Percentiles rank a stretch among this genome's conserved stretches.
Conservation (phyloP, 164 flowering plant species). For the Liriodendron chinense region DNA sequence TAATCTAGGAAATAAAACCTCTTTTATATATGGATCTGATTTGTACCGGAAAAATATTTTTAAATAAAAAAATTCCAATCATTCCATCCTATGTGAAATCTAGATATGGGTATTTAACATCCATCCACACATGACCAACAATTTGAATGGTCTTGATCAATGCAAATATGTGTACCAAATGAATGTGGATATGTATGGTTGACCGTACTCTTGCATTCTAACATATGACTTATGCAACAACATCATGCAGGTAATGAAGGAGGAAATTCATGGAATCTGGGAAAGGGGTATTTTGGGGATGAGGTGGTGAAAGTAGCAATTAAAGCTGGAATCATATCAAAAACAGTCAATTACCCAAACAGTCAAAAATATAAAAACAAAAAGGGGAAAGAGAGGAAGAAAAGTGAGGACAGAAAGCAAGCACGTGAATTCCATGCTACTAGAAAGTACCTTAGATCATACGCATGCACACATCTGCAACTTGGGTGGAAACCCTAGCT, state of each 20-base stretch:
- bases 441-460: neutral
- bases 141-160: too few relatives aligned
- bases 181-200: neutral
- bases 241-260: slow-evolving; percentile 10
- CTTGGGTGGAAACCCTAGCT: too few relatives aligned
- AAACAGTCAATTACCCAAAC: slow-evolving; percentile 1
- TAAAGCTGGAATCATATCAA: slow-evolving; percentile 12
- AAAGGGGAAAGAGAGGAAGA: neutral
- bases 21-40: too few relatives aligned
- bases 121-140: too few relatives aligned
- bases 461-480: neutral
- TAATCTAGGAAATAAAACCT: too few relatives aligned
- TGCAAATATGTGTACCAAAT: too few relatives aligned
- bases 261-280: slow-evolving; percentile 27
- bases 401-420: neutral
- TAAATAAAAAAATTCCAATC: too few relatives aligned
- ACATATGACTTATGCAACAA: neutral
- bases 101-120: too few relatives aligned
- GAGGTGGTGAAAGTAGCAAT: slow-evolving; percentile 24
- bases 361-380: slow-evolving; percentile 2
- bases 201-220: neutral
- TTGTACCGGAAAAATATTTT: too few relatives aligned
- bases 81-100: too few relatives aligned
- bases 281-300: slow-evolving; percentile 13
- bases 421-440: neutral